Conservation (phyloP, 441 rosid species). For the Raphanus hybrid region DNA sequence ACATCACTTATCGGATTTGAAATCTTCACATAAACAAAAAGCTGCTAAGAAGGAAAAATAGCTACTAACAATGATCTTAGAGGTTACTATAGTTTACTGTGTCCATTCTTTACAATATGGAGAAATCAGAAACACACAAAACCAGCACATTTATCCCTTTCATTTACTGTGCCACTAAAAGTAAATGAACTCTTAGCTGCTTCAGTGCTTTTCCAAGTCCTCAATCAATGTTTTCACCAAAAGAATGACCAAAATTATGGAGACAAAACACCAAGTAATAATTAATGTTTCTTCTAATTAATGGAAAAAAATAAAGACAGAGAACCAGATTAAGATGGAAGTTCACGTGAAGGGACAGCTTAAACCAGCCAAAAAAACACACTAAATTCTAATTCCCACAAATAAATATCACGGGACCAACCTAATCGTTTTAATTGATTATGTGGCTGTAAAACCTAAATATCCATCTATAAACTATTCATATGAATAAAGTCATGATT, state of each 20-base stretch:
- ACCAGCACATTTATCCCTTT: background rate
- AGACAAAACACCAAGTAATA: slow-evolving; percentile 15
- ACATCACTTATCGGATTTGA: no score
- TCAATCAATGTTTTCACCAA: slow-evolving; percentile 6
- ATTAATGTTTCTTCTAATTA: background rate
- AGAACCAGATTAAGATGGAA: slow-evolving; percentile 27
- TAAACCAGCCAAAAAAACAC: slow-evolving; percentile 34
- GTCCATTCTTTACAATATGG: background rate
- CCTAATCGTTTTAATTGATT: slow-evolving; percentile 33
- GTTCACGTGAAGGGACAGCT: slow-evolving; percentile 43
- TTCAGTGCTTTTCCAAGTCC: background rate
- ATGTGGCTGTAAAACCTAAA: slow-evolving; percentile 31
- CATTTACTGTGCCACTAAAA: background rate
- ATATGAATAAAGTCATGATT: slow-evolving; percentile 32
- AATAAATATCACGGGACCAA: slow-evolving; percentile 44
- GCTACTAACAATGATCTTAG: background rate
- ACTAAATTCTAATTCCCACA: slow-evolving; percentile 26
- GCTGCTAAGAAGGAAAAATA: no score
- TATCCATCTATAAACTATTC: slow-evolving; percentile 31
- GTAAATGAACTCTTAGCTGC: background rate
- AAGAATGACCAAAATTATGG: slow-evolving; percentile 13
- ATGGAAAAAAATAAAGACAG: slow-evolving; percentile 41
- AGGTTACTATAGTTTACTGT: background rate
- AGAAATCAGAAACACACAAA: background rate
- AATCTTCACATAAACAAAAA: no score